Base-by-base conservation (phyloP, 768 basidiomycete species). In the Termitomyces sp. region DNA sequence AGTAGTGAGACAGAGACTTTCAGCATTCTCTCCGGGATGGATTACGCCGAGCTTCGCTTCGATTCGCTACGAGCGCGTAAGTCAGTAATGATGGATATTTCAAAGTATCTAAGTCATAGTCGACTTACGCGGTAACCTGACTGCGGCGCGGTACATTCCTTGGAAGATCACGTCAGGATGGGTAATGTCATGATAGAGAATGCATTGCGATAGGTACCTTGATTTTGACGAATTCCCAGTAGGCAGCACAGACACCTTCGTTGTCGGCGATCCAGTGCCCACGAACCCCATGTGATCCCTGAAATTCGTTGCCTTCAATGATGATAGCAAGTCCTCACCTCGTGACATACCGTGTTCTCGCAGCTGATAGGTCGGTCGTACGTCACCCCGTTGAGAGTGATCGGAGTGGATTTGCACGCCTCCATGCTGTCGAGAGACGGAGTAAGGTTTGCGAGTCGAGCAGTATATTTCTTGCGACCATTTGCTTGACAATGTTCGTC, bases 401-500 rank as follows among this genome's bases (percentile, higher is more conserved):
- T 47, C 1, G 60, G 49, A 6, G 60, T 65, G 1, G 48, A 44
- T 53, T 44, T 63, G 58, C 64, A 65, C 16, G 64, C 62, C 3
- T 60, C 60, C 43, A 65, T 49, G n/a, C 35, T 44, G 41, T 63
- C 52, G 7, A 65, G 50, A 21, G 58, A 58, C 14, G 54, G 30
- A 5, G 40, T 43, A 3, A 65, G 48, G 23, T 65, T 65, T 3
- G 51, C 54, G 4, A 64, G 58, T 1, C 49, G 44, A 17, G 61
- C 64, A 6, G 42, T 59, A 25, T 64, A 64, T 19, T 35, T 51
- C 45, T 41, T 61, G 12, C 35, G 50, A 2, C 55, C 56, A 23
- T 55, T 49, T 11, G 53, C 21, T 6, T 35, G 14, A 30, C 64
- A 64, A n/a, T 57, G 57, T 23, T 58, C 30, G 5, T 54, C 59